Evolutionary conservation across 2,329 filamentous ascomycete species (phyloP).

Genomic region (Aspergillus caelatus): DNA sequence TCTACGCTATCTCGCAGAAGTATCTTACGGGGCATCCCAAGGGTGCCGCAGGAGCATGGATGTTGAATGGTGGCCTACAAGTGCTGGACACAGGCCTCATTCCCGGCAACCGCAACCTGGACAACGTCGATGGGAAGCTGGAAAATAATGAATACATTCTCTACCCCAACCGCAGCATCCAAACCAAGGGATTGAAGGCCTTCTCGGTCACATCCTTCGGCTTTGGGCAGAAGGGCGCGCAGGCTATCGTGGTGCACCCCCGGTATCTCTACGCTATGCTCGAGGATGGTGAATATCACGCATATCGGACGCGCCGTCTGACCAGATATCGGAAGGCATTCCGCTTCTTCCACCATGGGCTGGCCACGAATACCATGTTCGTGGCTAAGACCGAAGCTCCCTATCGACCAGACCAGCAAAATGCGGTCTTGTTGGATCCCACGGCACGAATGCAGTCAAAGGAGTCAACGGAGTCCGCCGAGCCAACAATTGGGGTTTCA

Average conservation of each 20-base stretch:
- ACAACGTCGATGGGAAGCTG: constrained; percentile 95
- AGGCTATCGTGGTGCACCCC: constrained; percentile 95
- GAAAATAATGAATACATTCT: constrained; percentile 98
- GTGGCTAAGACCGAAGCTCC: constrained; percentile 91
- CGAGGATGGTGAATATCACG: constrained; percentile 77
- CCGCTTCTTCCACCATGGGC: constrained; percentile 95
- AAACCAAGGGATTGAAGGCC: constrained; percentile 97
- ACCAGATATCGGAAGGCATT: constrained; percentile 98
- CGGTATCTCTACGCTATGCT: constrained; percentile 95
- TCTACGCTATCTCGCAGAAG: constrained; percentile 98
- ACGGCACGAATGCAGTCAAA: neutral
- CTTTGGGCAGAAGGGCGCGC: constrained; percentile 98
- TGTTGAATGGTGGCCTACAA: constrained; percentile 98
- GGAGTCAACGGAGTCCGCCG: neutral
- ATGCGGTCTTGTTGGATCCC: neutral
- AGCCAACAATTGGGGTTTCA: neutral
- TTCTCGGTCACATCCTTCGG: constrained; percentile 99
- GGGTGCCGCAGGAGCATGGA: constrained; percentile 98
- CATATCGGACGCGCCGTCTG: constrained; percentile 88
- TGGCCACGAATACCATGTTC: constrained; percentile 98
- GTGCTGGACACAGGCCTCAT: constrained; percentile 92
- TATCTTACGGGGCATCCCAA: constrained; percentile 98
- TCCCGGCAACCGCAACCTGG: constrained; percentile 95
- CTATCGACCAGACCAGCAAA: constrained; percentile 52
- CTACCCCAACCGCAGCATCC: constrained; percentile 91